Percentiles rank a stretch among this genome's conserved stretches.
Evolutionary conservation across 164 flowering plant species (phyloP).

Genomic region (Magnolia officinalis): DNA sequence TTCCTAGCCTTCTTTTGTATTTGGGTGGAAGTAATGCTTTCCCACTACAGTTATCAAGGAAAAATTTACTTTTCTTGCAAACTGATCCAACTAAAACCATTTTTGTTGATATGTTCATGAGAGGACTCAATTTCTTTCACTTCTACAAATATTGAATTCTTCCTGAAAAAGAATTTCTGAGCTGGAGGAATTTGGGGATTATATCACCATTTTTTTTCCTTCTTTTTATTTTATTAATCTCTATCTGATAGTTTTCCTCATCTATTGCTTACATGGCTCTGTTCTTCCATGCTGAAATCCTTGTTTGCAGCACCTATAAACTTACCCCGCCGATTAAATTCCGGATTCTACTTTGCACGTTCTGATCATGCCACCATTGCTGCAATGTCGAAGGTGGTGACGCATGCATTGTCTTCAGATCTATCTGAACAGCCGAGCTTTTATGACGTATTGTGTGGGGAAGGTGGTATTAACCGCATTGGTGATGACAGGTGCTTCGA

Average conservation of each 20-base stretch:
- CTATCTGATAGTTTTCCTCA: neutral
- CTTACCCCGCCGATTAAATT: constrained; percentile 81
- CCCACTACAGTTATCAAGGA: neutral
- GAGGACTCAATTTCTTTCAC: too few species aligned
- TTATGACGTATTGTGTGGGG: constrained; percentile 86
- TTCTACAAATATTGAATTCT: neutral
- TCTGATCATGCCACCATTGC: constrained; percentile 63
- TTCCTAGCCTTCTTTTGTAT: too few species aligned
- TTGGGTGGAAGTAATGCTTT: too few species aligned
- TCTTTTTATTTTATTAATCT: neutral
- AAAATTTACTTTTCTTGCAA: neutral
- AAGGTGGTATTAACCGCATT: constrained; percentile 62
- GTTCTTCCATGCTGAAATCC: neutral
- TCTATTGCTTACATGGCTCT: neutral
- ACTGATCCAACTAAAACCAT: neutral
- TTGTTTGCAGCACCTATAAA: constrained; percentile 67
- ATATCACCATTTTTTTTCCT: neutral
- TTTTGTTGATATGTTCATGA: neutral
- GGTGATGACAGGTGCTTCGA: constrained; percentile 70
- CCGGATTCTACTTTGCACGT: constrained; percentile 89
- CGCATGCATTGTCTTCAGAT: constrained; percentile 73
- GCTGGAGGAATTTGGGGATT: neutral
- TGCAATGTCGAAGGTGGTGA: constrained; percentile 85
- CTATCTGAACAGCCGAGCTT: constrained; percentile 97
- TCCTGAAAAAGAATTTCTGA: neutral